A percentile compares a stretch with the other conserved stretches of the same genome.
Conservation (phyloP, 192 early-diverging fungal species). For the Podila minutissima region DNA sequence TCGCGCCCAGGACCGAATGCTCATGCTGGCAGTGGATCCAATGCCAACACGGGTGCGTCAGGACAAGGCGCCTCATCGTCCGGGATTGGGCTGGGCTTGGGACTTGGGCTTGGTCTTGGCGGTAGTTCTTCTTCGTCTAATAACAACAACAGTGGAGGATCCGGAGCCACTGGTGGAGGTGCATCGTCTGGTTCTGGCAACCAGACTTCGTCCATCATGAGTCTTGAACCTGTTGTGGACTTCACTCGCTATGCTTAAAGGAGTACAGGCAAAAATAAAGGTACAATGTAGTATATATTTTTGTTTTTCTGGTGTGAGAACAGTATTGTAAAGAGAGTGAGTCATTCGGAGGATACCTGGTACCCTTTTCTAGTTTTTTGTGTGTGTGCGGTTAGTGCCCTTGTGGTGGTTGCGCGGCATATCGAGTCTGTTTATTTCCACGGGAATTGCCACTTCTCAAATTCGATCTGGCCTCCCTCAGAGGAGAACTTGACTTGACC, state of each 20-base stretch:
- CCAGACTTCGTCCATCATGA: slow-evolving; percentile 13
- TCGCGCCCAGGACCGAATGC: neutral
- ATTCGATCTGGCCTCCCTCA: no score
- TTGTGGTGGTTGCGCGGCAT: no score
- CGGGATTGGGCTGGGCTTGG: slow-evolving; percentile 26
- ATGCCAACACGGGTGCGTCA: neutral
- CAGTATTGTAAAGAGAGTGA: no score
- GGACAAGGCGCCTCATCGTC: slow-evolving; percentile 7
- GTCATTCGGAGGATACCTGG: no score
- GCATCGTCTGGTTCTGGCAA: slow-evolving; percentile 4
- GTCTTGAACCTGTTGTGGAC: slow-evolving; percentile 57
- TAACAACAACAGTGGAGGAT: neutral
- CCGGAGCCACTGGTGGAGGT: neutral
- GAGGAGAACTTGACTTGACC: no score
- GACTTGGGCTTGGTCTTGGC: slow-evolving; percentile 27
- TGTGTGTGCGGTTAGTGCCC: no score
- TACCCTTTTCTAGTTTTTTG: no score
- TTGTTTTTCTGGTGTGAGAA: no score
- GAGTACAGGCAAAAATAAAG: neutral
- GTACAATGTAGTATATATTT: neutral
- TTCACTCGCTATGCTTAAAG: slow-evolving; percentile 67
- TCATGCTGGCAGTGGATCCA: neutral
- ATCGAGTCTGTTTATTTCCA: no score
- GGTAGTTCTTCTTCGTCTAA: slow-evolving; percentile 7
- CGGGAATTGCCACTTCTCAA: no score